Evolutionary conservation across 805 yeast genomes (phyloP), one percentile per base, ranked within the genome.

Genomic region (Babjeviella inositovora): DNA sequence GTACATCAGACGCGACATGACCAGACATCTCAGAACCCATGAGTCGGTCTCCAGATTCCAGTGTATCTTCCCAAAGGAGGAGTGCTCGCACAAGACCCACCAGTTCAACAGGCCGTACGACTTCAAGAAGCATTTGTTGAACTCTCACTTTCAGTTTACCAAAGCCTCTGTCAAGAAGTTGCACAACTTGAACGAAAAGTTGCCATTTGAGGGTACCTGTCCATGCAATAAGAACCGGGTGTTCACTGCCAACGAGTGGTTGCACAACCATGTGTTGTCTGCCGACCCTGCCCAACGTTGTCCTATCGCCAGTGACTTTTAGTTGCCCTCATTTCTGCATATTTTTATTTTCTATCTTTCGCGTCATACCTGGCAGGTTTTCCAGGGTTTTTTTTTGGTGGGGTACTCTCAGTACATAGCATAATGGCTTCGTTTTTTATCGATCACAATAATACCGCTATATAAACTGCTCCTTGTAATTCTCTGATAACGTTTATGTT

Each of bases 61-160:
- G 17, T 71, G 81, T 38, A 53, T 63, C 10, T 70, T 57, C 33
- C 77, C 77, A 6, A 49, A 58, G 23, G 46, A 9, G 14, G 43
- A 45, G 21, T 71, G 80, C 37, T 44, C 57, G 3, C 79, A 70
- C 38, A 67, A 60, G 34, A 54, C 70, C 8, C 71, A 76, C 14
- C 63, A 53, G 34, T 71, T 71, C 47, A 71, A 71, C 43, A 49
- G 81, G 23, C 75, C 74, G 5, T 71, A 71, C 39, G 81, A 71
- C 39, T 69, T 52, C 50, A 71, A 71, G 37, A 71, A 71, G 36
- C 81, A 71, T 37, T 41, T 71, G 25, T 44, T 71, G 19, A 72
- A 70, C 37, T 50, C 60, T 24, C 81, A 71, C 32, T 71, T 71
- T 37, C 40, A 39, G 22, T 70, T 69, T 37, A 71, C 66, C 31